Base-by-base conservation (phyloP, 108 stramenopile genomes). In the Halocafeteria seosinensis region DNA sequence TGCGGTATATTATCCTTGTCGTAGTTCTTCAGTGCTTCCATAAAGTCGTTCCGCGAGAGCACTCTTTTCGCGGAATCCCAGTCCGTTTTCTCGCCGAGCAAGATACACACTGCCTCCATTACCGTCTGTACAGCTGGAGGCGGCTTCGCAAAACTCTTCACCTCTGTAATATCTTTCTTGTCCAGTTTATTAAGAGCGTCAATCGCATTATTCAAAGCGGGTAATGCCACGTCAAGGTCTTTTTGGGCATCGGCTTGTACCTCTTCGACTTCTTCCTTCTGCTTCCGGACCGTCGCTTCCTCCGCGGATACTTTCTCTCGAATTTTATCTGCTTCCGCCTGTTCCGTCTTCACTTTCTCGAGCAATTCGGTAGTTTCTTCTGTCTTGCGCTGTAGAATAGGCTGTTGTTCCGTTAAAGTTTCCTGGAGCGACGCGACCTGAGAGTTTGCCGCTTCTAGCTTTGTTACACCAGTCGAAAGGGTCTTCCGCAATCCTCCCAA, bases 1-100 rank as follows among this genome's bases (percentile, higher is more conserved):
- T 62, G 64, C 26, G 37, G 37, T 37, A 80, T 77, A 68, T 80
- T 80, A 66, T 80, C 78, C 76, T 83, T 83, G 70, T 83, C 82
- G 67, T 78, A 83, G 27, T 35, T 57, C 64, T 70, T 78, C 26
- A 83, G 64, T 34, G 68, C 63, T 32, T 78, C 69, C 73, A 83
- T 60, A 42, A 83, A 81, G 51, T 66, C 34, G 0, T 58, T 11
- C 34, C 71, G 64, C 71, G 63, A 8, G 25, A 77, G 63, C 67
- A 77, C 66, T 31, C 67, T 68, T 55, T 77, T 77, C 4, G 74
- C 74, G 25, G 63, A 64, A 37, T 75, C 76, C 76, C 76, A 77
- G 52, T 70, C 74, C 62, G 62, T 36, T 25, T 63, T 63, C 27
- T 66, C 65, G 55, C 71, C 80, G 21, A 83, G 59, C 60, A 83